Evolutionary conservation across 108 stramenopile species (phyloP).

Genomic region (Pseudonitzschia pungens): DNA sequence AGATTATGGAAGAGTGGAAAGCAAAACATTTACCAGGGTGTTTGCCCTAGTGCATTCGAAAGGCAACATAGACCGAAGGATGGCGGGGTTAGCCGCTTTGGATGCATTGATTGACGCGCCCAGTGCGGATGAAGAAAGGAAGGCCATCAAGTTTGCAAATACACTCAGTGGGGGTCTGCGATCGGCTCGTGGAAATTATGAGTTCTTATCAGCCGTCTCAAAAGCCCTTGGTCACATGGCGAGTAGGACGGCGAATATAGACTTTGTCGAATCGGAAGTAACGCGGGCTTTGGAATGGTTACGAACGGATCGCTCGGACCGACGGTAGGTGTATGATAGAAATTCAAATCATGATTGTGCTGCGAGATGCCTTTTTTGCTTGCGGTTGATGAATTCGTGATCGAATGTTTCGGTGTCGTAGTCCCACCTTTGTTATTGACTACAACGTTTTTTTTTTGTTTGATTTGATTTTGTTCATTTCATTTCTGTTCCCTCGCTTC

Average conservation of each 20-base stretch:
- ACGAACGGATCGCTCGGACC: constrained; percentile 68
- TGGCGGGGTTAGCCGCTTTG: constrained; percentile 83
- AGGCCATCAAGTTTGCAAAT: constrained; percentile 92
- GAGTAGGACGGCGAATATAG: constrained; percentile 69
- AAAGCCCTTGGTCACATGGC: constrained; percentile 93
- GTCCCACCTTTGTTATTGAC: not conserved
- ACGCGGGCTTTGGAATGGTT: constrained; percentile 93
- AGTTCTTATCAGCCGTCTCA: constrained; percentile 80
- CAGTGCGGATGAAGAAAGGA: constrained; percentile 85
- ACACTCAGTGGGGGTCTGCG: constrained; percentile 76
- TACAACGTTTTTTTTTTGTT: not conserved
- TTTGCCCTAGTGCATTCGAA: constrained; percentile 77
- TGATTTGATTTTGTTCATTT: not conserved
- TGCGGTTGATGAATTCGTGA: too few relatives aligned
- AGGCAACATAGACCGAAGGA: constrained; percentile 43
- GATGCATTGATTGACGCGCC: constrained; percentile 82
- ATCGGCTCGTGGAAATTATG: constrained; percentile 66
- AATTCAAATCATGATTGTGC: not conserved
- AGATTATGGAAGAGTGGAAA: constrained; percentile 73
- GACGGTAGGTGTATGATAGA: constrained; percentile 43
- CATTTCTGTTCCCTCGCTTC: too few relatives aligned
- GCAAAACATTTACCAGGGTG: constrained; percentile 70
- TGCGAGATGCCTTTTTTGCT: too few relatives aligned
- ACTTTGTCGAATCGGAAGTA: constrained; percentile 93
- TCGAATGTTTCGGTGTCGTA: too few relatives aligned